A percentile compares a stretch with the other conserved stretches of the same genome.
Conservation (phyloP, 202 grass and related monocot species). For the Panicum hallii region DNA sequence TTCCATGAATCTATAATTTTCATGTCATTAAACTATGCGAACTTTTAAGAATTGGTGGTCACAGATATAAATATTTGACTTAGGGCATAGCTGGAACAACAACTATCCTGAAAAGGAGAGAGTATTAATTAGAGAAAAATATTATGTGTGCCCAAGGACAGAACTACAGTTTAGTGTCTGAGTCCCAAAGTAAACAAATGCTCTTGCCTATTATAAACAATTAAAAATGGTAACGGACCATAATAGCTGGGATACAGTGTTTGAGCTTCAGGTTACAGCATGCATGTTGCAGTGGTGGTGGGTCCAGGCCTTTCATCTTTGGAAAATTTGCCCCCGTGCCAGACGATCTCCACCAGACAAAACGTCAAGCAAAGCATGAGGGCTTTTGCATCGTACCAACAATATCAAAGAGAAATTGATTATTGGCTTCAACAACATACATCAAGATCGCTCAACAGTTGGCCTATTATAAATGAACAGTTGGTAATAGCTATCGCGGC, state of each 20-base stretch:
- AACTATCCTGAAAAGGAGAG: too few relatives aligned
- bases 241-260: too few relatives aligned
- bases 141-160: too few relatives aligned
- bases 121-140: too few relatives aligned
- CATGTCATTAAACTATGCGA: too few relatives aligned
- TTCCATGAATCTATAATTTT: too few relatives aligned
- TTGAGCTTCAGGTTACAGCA: background rate
- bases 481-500: background rate
- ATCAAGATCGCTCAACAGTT: slow-evolving; percentile 24
- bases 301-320: slow-evolving; percentile 22
- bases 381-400: slow-evolving; percentile 16
- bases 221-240: background rate
- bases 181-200: too few relatives aligned
- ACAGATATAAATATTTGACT: too few relatives aligned
- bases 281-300: slow-evolving; percentile 7
- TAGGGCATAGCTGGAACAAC: too few relatives aligned
- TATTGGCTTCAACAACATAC: slow-evolving; percentile 36
- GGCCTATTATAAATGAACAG: slow-evolving; percentile 31
- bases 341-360: slow-evolving; percentile 35
- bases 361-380: slow-evolving; percentile 42
- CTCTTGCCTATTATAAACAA: too few relatives aligned
- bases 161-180: too few relatives aligned
- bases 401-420: slow-evolving; percentile 2
- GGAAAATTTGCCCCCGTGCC: slow-evolving; percentile 42
- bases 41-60: too few relatives aligned